Percentiles rank a stretch among this genome's conserved stretches.
phyloP scores from a whole-genome alignment of 1,284 basidiomycete genomes.

The Trametes polyzona region DNA sequence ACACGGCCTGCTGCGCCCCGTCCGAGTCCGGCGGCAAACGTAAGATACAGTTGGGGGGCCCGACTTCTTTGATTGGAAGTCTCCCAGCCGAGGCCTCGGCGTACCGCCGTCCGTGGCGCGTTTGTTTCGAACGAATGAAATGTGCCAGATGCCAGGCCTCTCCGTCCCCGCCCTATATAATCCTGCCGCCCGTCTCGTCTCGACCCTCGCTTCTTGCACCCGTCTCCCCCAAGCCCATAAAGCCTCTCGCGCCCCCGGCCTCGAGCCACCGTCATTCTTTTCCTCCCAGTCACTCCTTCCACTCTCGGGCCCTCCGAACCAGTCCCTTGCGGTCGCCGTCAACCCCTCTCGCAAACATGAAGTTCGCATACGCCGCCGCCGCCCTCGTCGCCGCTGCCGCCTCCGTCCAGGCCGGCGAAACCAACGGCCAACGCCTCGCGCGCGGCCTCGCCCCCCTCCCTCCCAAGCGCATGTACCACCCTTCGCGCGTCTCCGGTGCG shows the following conservation, averaged over 20 bases:
- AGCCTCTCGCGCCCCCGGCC: constrained; percentile 7
- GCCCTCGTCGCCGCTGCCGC: constrained; percentile 44
- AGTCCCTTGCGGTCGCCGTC: constrained; percentile 17
- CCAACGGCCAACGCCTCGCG: constrained; percentile 52
- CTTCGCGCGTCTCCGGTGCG: constrained; percentile 19
- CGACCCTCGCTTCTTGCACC: constrained; percentile 13
- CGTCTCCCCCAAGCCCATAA: constrained; percentile 3
- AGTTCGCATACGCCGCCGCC: constrained; percentile 45
- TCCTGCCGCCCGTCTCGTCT: not conserved
- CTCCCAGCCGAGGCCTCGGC: constrained; percentile 18
- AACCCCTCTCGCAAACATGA: constrained; percentile 42
- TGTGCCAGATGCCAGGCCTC: not conserved
- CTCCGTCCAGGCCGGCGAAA: constrained; percentile 48
- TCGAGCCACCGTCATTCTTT: constrained; percentile 22
- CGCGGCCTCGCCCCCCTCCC: constrained; percentile 23
- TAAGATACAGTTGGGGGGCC: constrained; percentile 8
- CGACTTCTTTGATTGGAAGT: constrained; percentile 19
- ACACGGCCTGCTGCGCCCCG: not conserved
- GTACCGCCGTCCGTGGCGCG: not conserved
- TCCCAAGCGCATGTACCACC: constrained; percentile 17
- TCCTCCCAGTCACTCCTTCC: constrained; percentile 11
- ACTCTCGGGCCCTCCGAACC: too few relatives aligned
- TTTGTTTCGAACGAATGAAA: constrained; percentile 4
- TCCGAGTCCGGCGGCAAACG: constrained; percentile 15
- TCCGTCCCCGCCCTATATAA: constrained; percentile 16